Evolutionary conservation across 352 stramenopile species (phyloP).

Genomic region (Phytophthora ramorum): DNA sequence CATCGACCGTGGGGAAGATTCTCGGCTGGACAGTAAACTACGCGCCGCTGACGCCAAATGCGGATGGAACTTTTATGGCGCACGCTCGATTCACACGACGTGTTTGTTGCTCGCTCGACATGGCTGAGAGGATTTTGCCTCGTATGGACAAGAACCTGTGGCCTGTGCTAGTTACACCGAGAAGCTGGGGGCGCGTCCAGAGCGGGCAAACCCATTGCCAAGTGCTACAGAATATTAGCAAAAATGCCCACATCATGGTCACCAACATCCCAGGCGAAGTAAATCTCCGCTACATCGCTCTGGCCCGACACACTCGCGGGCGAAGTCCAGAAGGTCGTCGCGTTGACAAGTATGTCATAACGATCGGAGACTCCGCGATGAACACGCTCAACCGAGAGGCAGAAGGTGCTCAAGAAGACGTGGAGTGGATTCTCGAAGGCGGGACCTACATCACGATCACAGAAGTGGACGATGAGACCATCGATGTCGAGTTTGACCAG

Average conservation of each 20-base stretch:
- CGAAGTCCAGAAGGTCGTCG: background rate
- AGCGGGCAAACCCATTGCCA: background rate
- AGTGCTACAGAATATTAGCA: background rate
- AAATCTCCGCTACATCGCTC: background rate
- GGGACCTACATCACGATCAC: conserved; percentile 24
- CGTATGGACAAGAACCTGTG: conserved; percentile 2
- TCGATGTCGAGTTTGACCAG: conserved; percentile 38
- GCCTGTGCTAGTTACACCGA: background rate
- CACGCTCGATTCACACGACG: conserved; percentile 19
- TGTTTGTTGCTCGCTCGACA: background rate
- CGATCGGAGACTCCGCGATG: background rate
- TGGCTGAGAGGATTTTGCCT: background rate
- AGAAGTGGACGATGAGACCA: conserved; percentile 17
- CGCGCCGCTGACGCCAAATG: conserved; percentile 1
- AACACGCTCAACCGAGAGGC: conserved; percentile 3
- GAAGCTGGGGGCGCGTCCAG: background rate
- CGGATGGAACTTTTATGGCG: background rate
- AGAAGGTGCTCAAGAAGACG: conserved; percentile 1
- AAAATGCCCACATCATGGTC: background rate
- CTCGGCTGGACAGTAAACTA: conserved; percentile 24
- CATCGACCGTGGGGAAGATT: conserved; percentile 11
- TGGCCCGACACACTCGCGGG: background rate
- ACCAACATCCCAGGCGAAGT: background rate
- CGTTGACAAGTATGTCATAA: background rate
- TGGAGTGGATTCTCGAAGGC: conserved; percentile 27